Conservation (phyloP, 202 grass and related monocot species). For the Saccharum hybrid region DNA sequence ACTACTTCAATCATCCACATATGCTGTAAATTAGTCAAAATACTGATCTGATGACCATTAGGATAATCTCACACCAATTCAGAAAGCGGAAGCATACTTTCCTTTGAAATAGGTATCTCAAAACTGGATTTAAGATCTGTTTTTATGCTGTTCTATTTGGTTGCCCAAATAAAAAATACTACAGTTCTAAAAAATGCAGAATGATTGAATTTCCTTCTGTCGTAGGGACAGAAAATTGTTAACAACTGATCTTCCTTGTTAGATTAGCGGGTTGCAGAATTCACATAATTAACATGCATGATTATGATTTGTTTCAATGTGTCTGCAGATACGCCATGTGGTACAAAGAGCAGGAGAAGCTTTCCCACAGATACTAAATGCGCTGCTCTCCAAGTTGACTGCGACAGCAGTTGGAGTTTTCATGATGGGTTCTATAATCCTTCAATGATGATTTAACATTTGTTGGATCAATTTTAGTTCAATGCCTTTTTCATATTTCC, state of each 20-base stretch:
- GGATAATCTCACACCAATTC: neutral
- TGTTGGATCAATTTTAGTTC: conserved; percentile 41
- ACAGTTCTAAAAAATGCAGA: neutral
- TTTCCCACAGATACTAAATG: conserved; percentile 79
- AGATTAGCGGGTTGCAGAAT: neutral
- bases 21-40: neutral
- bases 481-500: conserved; percentile 11
- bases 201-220: neutral
- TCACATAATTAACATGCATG: conserved; percentile 4
- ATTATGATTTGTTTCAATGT: conserved; percentile 31
- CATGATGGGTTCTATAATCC: conserved; percentile 22
- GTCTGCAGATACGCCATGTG: conserved; percentile 73
- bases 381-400: neutral
- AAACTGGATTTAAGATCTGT: neutral
- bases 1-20: neutral
- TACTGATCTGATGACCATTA: neutral
- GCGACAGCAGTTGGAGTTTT: conserved; percentile 25
- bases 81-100: neutral
- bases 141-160: neutral
- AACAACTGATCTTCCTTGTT: neutral
- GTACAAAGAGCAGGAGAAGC: conserved; percentile 94
- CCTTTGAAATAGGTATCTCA: too few species aligned
- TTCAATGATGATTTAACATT: conserved; percentile 39
- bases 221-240: neutral
- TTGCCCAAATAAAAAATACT: neutral